Evolutionary conservation across 176 grass and related monocot genomes (phyloP).

Genomic region (Avena sativa): DNA sequence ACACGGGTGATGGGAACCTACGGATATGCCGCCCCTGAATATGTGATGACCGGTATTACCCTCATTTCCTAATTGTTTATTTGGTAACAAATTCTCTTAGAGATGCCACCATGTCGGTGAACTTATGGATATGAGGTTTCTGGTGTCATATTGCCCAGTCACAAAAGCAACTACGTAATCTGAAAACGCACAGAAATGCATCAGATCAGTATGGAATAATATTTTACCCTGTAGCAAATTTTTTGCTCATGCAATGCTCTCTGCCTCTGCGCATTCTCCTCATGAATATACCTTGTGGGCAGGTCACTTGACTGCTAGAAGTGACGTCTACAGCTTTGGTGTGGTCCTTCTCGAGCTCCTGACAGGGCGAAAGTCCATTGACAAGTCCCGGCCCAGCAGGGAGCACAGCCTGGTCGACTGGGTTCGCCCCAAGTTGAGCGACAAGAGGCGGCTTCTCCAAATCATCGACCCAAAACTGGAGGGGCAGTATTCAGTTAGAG

Average conservation of each 20-base stretch:
- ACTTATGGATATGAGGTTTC: background rate
- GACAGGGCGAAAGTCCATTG: conserved; percentile 85
- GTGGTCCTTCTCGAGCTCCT: conserved; percentile 92
- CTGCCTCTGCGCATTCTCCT: background rate
- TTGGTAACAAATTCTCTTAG: background rate
- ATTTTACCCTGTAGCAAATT: background rate
- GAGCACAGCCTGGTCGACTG: conserved; percentile 93
- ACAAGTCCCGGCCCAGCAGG: conserved; percentile 89
- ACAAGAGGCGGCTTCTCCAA: conserved; percentile 90
- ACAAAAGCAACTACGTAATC: conserved; percentile 6
- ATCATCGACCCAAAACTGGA: conserved; percentile 84
- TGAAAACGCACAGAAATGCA: background rate
- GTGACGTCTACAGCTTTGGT: conserved; percentile 95
- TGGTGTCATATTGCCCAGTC: background rate
- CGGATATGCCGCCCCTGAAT: conserved; percentile 97
- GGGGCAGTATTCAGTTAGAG: conserved; percentile 74
- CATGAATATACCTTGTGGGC: conserved; percentile 39
- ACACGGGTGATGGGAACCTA: conserved; percentile 98
- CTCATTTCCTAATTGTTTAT: background rate
- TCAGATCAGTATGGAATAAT: background rate
- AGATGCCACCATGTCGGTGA: background rate
- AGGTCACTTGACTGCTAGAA: conserved; percentile 97
- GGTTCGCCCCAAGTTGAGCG: conserved; percentile 85
- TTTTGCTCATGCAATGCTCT: background rate
- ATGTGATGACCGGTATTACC: conserved; percentile 91